A percentile compares a stretch with the other conserved stretches of the same genome.
phyloP scores from a whole-genome alignment of 306 rosid species.

The Rosa lucieae region DNA sequence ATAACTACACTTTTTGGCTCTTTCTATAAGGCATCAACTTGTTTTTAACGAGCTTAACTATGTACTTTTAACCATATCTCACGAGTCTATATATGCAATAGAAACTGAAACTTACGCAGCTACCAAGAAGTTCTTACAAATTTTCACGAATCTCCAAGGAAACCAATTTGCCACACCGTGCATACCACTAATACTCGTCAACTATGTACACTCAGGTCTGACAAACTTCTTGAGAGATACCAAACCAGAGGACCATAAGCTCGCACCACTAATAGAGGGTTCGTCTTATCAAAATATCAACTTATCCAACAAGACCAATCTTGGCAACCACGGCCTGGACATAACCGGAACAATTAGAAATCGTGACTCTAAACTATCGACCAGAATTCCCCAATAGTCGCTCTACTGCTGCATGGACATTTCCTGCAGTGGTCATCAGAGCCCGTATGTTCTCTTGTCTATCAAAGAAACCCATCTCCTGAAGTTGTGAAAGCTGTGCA shows the following conservation, averaged over 20 bases:
- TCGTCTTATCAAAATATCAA: constrained; percentile 13
- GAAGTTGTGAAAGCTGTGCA: constrained; percentile 81
- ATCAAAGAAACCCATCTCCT: constrained; percentile 93
- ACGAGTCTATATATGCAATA: not conserved
- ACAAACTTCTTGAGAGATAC: constrained; percentile 26
- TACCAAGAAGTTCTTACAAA: constrained; percentile 1
- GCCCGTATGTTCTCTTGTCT: constrained; percentile 88
- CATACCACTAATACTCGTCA: constrained; percentile 19
- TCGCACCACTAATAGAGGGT: constrained; percentile 4
- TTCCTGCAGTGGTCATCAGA: constrained; percentile 77
- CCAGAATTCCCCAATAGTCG: constrained; percentile 76
- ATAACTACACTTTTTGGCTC: not conserved
- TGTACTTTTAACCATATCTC: not conserved
- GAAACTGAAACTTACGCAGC: not conserved
- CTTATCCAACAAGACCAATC: constrained; percentile 42
- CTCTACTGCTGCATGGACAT: constrained; percentile 85
- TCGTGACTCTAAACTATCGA: constrained; percentile 43
- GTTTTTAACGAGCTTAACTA: not conserved
- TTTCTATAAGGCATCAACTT: not conserved
- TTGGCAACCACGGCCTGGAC: constrained; percentile 25
- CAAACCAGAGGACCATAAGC: constrained; percentile 28
- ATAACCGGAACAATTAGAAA: constrained; percentile 25
- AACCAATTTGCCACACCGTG: constrained; percentile 25
- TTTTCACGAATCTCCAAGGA: constrained; percentile 1
- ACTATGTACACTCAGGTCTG: constrained; percentile 39